A percentile compares a stretch with the other conserved stretches of the same genome.
phyloP scores from a whole-genome alignment of 1,284 basidiomycete genomes.

The Tetrapyrgos nigripes region DNA sequence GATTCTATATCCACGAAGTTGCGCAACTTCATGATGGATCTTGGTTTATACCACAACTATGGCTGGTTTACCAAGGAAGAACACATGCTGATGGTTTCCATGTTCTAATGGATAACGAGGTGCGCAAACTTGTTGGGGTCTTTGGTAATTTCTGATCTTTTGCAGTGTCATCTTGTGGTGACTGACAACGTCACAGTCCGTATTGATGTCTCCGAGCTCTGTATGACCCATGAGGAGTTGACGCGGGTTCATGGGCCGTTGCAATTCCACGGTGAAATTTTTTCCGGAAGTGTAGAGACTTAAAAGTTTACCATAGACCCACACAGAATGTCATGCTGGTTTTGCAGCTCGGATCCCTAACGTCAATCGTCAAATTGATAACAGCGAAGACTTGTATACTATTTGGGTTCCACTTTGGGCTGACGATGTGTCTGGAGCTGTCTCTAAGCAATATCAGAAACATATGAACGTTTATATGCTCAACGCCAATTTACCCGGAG shows the following conservation, averaged over 20 bases:
- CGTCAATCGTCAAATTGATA: neutral
- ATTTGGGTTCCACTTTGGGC: conserved; percentile 24
- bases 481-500: conserved; percentile 24
- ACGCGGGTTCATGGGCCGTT: neutral
- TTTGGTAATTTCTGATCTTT: neutral
- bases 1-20: conserved; percentile 35
- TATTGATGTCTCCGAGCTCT: neutral
- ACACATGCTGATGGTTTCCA: conserved; percentile 12
- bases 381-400: conserved; percentile 20
- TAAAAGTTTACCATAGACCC: neutral
- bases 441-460: conserved; percentile 31
- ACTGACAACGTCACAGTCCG: neutral
- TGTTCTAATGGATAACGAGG: conserved; percentile 2
- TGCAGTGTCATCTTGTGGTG: neutral
- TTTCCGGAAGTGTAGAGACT: neutral
- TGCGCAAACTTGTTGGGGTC: neutral
- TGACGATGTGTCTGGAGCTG: conserved; percentile 28
- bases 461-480: conserved; percentile 33
- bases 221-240: no score
- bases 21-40: conserved; percentile 18
- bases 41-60: conserved; percentile 29
- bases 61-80: conserved; percentile 24
- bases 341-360: neutral
- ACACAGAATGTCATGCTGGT: neutral
- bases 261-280: neutral